phyloP scores from a whole-genome alignment of 495 filamentous ascomycete species.

The Penicillium pancosmium region DNA sequence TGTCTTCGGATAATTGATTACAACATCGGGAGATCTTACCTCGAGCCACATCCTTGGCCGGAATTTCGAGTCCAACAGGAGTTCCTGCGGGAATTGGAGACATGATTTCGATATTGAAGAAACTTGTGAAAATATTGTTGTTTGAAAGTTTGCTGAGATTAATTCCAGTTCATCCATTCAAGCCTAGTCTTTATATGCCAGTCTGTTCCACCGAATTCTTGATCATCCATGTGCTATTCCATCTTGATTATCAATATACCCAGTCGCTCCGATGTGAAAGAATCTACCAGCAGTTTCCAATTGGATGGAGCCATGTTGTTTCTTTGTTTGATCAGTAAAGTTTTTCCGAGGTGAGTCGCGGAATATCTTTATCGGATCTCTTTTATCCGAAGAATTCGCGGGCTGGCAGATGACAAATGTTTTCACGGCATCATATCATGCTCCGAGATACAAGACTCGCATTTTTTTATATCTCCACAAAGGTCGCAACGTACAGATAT shows the following conservation, averaged over 20 bases:
- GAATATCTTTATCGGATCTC: slow-evolving; percentile 7
- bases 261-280: neutral
- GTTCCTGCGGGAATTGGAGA: slow-evolving; percentile 8
- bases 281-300: neutral
- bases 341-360: neutral
- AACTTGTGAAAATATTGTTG: neutral
- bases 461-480: neutral
- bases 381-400: slow-evolving; percentile 2
- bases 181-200: neutral
- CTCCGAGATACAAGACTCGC: neutral
- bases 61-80: slow-evolving; percentile 15
- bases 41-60: slow-evolving; percentile 11
- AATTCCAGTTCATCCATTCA: neutral
- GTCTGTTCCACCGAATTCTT: neutral
- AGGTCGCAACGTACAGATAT: neutral
- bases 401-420: neutral
- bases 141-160: neutral
- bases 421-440: neutral
- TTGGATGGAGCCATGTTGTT: neutral
- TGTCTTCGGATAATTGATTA: neutral
- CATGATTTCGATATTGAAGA: slow-evolving; percentile 4
- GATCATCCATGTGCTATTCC: neutral
- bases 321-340: slow-evolving; percentile 8
- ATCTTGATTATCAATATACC: neutral
- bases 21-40: slow-evolving; percentile 5